Evolutionary conservation across 306 rosid genomes (phyloP), one percentile per base, ranked within the genome.

Genomic region (Corylus heterophylla): DNA sequence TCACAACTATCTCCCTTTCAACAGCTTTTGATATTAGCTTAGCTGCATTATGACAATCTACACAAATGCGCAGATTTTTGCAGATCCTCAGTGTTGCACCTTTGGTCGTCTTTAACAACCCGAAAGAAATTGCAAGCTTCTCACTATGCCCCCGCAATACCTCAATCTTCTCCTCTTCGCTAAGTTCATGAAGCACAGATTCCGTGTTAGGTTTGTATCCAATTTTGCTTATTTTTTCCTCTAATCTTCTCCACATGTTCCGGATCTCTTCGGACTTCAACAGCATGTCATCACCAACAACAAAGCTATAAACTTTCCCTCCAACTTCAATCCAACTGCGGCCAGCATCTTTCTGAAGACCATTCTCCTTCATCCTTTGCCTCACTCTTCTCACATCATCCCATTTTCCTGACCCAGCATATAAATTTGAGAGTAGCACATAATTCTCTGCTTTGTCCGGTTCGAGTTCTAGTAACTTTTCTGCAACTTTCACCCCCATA

Each of bases 271-370:
- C 80, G 4, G 82, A 83, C 78, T 83, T 87, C 20, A 73, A 52
- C 62, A 71, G 76, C 10, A 79, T 79, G 42, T 75, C 79, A 63
- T 90, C 93, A 61, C 96, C 88, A 10, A 84, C 96, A 71, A 88
- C 16, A 79, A 94, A 94, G 80, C 90, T 85, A 85, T 89, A 81
- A 72, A 89, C 85, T 83, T 87, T 85, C 16, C 97, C 96, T 70
- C 86, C 87, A n/a, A 87, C 71, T 82, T 92, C 96, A 83, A 90
- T 94, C 98, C 98, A 89, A 81, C 96, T 90, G 73, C 85, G 83
- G 7, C 97, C 97, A 42, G 92, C 93, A 52, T 87, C 96, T 81
- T 94, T 94, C 62, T 80, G 88, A 58, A 92, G 86, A 69, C 93
- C 89, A 42, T 49, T 83, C 68, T 83, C 90, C 85, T 90, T 92